Base-by-base conservation (phyloP, 1,139 yeast species). In the Yamadazyma atlantica region DNA sequence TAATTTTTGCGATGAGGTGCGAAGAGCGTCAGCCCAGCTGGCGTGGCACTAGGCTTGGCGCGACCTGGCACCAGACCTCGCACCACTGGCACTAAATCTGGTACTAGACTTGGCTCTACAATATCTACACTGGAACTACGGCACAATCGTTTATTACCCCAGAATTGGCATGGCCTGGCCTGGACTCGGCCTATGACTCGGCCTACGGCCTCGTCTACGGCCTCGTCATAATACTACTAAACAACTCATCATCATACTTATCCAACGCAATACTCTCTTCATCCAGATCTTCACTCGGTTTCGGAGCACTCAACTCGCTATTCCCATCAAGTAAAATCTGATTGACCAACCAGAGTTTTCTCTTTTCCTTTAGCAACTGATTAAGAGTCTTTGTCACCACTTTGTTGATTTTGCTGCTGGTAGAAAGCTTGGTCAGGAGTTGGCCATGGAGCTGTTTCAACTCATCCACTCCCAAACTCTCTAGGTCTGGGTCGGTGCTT, bases 321-420 rank as follows among this genome's bases (percentile, higher is more conserved):
- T 78, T 67, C 23, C 69, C 71, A 51, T 82, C 84, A 30, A 85
- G 50, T 17, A 83, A 54, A 22, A 67, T 48, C 53, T 85, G 90
- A 47, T 80, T 84, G 18, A 70, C 68, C 4, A 70, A 47, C 83
- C 86, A 80, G 31, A 72, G 58, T 34, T 61, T 60, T 36, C 78
- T 55, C 42, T 72, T 71, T 33, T 67, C 63, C 21, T 56, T 48
- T 10, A 60, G 55, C 14, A 42, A 32, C 8, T 22, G 14, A 3
- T 46, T 50, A 26, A 81, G 62, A 41, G 77, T 72, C 4, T 49
- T 50, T 11, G 67, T 66, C 27, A 83, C 66, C 12, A 74, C 49
- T 34, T 64, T 57, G 39, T 77, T 70, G 16, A 81, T 66, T 39
- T 70, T 73, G n/a, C 61, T 45, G 3, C 80, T 70, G 57, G 87